Percentiles rank a stretch among this genome's conserved stretches.
Conservation (phyloP, 2,329 filamentous ascomycete genomes). For the Dactylellina sp. region DNA sequence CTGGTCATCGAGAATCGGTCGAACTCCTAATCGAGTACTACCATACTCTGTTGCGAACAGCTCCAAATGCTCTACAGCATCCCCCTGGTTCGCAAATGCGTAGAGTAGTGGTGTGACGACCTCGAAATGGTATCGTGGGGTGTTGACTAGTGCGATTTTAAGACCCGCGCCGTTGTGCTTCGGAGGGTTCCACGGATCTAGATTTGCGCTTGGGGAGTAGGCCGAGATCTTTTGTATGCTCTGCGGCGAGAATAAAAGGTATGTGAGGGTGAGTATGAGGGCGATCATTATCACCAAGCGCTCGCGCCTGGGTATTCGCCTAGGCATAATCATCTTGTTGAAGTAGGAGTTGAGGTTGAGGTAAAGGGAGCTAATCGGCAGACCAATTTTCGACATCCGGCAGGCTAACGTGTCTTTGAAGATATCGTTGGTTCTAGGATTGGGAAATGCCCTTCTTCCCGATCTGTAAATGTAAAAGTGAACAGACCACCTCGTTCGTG, state of each 20-base stretch:
- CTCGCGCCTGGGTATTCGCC: slow-evolving; percentile 36
- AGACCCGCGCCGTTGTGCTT: slow-evolving; percentile 49
- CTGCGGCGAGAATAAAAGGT: slow-evolving; percentile 31
- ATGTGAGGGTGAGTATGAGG: slow-evolving; percentile 9
- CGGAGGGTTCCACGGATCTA: slow-evolving; percentile 48
- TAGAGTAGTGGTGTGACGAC: slow-evolving; percentile 52
- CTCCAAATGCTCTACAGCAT: slow-evolving; percentile 46
- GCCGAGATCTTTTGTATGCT: slow-evolving; percentile 14
- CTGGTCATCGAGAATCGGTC: slow-evolving; percentile 52
- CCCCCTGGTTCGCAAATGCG: slow-evolving; percentile 51
- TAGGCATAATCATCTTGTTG: slow-evolving; percentile 35
- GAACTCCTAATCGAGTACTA: slow-evolving; percentile 50
- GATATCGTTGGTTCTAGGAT: no score
- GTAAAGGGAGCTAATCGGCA: neutral
- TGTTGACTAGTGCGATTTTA: slow-evolving; percentile 54
- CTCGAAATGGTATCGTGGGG: slow-evolving; percentile 55
- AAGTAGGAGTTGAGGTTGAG: neutral
- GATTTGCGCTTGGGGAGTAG: slow-evolving; percentile 21
- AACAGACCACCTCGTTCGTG: slow-evolving; percentile 8
- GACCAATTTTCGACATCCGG: slow-evolving; percentile 25
- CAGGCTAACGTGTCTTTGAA: neutral
- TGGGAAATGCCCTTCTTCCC: neutral
- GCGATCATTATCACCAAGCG: slow-evolving; percentile 41
- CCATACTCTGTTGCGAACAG: slow-evolving; percentile 54
- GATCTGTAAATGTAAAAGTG: neutral